Evolutionary conservation across 2,329 filamentous ascomycete genomes (phyloP).

Genomic region (Trichoderma guizhouense): DNA sequence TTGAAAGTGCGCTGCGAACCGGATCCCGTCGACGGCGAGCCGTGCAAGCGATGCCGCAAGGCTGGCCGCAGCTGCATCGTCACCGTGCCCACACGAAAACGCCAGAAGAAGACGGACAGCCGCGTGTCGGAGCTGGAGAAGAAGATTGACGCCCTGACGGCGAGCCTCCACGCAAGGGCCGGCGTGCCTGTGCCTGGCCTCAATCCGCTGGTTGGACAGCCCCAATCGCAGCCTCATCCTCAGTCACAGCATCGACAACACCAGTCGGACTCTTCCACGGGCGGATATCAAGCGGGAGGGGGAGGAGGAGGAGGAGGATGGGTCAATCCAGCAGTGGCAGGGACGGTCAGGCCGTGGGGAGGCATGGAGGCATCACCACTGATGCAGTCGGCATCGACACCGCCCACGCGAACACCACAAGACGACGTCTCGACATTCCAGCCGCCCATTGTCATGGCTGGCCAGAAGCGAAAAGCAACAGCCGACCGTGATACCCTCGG

Average conservation of each 20-base stretch:
- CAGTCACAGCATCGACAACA: slow-evolving; percentile 8
- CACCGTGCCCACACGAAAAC: slow-evolving; percentile 70
- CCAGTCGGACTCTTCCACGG: neutral
- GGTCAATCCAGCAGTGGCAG: neutral
- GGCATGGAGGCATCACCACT: slow-evolving; percentile 11
- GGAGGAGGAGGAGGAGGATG: neutral
- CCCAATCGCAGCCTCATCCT: neutral
- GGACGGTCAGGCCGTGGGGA: slow-evolving; percentile 5
- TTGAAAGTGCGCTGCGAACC: slow-evolving; percentile 85
- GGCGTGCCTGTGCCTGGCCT: slow-evolving; percentile 10
- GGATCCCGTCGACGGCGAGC: slow-evolving; percentile 57
- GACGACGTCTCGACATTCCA: slow-evolving; percentile 7
- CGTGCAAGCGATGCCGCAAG: slow-evolving; percentile 75
- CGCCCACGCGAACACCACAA: neutral
- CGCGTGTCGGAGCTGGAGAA: slow-evolving; percentile 86
- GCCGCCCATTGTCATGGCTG: slow-evolving; percentile 19
- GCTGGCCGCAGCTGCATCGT: slow-evolving; percentile 74
- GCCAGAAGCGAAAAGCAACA: slow-evolving; percentile 16
- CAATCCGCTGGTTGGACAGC: neutral
- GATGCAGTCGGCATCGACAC: slow-evolving; percentile 13
- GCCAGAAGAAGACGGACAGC: slow-evolving; percentile 89
- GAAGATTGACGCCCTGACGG: slow-evolving; percentile 86
- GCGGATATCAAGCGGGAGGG: neutral
- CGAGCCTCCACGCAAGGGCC: slow-evolving; percentile 64
- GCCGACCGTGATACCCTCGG: neutral